Evolutionary conservation across 495 filamentous ascomycete species (phyloP).

Genomic region (Extremus antarcticus): DNA sequence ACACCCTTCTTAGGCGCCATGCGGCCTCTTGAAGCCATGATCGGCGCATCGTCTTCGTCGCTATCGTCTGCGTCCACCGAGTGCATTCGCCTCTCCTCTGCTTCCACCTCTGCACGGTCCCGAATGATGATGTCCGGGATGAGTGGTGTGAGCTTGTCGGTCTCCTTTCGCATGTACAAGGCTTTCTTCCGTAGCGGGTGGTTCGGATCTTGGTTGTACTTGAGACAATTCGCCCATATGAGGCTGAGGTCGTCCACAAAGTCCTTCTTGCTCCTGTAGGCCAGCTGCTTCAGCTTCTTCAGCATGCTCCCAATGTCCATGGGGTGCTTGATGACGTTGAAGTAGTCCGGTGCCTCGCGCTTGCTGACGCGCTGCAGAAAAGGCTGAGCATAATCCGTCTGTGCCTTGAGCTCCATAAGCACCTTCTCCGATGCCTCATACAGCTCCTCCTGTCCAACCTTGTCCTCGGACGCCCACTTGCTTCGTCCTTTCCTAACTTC

Average conservation of each 20-base stretch:
- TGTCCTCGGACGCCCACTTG: conserved; percentile 98
- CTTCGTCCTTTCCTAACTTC: conserved; percentile 95
- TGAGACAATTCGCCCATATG: conserved; percentile 93
- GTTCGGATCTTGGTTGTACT: conserved; percentile 81
- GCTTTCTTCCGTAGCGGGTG: conserved; percentile 89
- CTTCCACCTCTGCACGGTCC: conserved; percentile 89
- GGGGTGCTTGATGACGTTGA: conserved; percentile 85
- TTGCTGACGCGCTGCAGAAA: conserved; percentile 92
- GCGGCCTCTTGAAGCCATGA: conserved; percentile 91
- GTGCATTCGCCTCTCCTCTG: conserved; percentile 78
- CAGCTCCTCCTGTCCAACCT: conserved; percentile 91
- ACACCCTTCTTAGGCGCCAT: conserved; percentile 79
- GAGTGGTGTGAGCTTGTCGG: conserved; percentile 85
- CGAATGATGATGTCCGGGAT: conserved; percentile 87
- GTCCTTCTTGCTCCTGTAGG: conserved; percentile 88
- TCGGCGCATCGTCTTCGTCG: conserved; percentile 78
- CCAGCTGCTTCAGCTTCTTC: conserved; percentile 82
- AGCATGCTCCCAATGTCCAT: conserved; percentile 99
- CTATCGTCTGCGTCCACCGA: conserved; percentile 73
- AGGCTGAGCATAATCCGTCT: conserved; percentile 89
- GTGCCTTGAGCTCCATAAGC: conserved; percentile 85
- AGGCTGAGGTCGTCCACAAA: conserved; percentile 87
- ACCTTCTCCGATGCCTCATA: conserved; percentile 97
- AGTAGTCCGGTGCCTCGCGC: conserved; percentile 92
- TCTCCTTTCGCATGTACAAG: conserved; percentile 90